Percentiles rank a stretch among this genome's conserved stretches.
phyloP scores from a whole-genome alignment of 2,329 filamentous ascomycete genomes.

The Penicillium sp. region DNA sequence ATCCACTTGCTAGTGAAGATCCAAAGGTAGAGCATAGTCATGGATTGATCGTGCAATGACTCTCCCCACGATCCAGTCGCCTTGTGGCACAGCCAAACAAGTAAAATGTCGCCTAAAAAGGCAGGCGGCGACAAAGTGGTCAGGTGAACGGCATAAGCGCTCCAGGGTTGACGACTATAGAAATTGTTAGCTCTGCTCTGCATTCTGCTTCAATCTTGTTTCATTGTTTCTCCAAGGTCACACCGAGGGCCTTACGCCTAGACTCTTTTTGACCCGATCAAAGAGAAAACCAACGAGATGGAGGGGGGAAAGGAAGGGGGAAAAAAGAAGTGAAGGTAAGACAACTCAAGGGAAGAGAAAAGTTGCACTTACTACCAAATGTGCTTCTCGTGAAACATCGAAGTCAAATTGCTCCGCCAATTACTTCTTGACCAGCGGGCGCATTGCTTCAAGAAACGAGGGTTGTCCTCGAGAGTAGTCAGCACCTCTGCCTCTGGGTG shows the following conservation, averaged over 20 bases:
- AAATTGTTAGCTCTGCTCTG: slow-evolving; percentile 20
- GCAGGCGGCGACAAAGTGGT: slow-evolving; percentile 87
- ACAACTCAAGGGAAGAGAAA: background rate
- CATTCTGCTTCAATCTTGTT: background rate
- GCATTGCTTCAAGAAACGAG: slow-evolving; percentile 86
- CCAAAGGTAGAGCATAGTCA: slow-evolving; percentile 59
- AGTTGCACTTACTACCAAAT: slow-evolving; percentile 69
- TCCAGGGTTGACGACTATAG: slow-evolving; percentile 78
- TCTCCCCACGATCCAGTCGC: slow-evolving; percentile 56
- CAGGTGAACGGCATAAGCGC: slow-evolving; percentile 82
- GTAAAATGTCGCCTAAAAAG: slow-evolving; percentile 64
- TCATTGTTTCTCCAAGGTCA: background rate
- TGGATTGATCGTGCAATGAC: slow-evolving; percentile 46
- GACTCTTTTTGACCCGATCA: background rate
- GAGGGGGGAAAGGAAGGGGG: background rate
- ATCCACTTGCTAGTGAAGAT: slow-evolving; percentile 85
- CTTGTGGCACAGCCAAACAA: slow-evolving; percentile 61
- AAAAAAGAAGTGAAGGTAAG: background rate
- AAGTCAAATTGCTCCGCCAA: slow-evolving; percentile 93
- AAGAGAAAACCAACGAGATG: background rate
- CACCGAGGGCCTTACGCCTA: background rate
- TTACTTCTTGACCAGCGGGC: slow-evolving; percentile 93
- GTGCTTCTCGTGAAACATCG: slow-evolving; percentile 70
- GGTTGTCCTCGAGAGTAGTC: slow-evolving; percentile 82
- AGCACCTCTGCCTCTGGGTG: slow-evolving; percentile 82